Percentiles rank a stretch among this genome's conserved stretches.
These are phyloP conservation scores for Lagerstroemia fauriei DNA, from an alignment of 441 rosid genomes.

Conservation along the genomic window DNA sequence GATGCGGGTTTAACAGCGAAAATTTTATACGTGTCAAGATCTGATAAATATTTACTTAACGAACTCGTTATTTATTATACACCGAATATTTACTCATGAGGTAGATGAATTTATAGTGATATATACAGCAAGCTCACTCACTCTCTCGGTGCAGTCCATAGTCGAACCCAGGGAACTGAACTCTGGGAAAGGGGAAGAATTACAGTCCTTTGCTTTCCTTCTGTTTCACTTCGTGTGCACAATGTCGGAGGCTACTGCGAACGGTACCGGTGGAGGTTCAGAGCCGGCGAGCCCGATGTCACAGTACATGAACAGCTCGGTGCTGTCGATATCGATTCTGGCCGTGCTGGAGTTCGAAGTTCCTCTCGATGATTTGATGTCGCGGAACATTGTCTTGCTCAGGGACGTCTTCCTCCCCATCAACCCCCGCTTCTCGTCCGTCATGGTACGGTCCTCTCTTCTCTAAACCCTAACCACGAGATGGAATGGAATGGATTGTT, in stretches of 20 bases:
- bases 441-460: slow-evolving; percentile 39
- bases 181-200: neutral
- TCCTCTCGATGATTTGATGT: slow-evolving; percentile 39
- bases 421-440: slow-evolving; percentile 51
- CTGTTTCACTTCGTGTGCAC: neutral
- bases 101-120: neutral
- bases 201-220: neutral
- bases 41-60: no score
- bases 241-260: neutral
- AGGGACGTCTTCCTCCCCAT: slow-evolving; percentile 47
- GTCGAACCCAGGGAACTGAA: neutral
- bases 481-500: neutral
- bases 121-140: neutral
- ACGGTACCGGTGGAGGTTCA: slow-evolving; percentile 8
- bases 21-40: no score
- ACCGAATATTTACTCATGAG: neutral
- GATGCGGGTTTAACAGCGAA: no score
- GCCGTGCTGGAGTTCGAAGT: slow-evolving; percentile 42
- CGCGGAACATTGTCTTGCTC: slow-evolving; percentile 42
- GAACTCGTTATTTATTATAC: neutral
- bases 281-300: slow-evolving; percentile 53
- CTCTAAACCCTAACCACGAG: neutral
- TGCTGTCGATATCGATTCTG: slow-evolving; percentile 37
- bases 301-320: slow-evolving; percentile 48
- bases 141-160: neutral